Base-by-base conservation (phyloP, 805 yeast genomes). In the Pichia paraexigua region DNA sequence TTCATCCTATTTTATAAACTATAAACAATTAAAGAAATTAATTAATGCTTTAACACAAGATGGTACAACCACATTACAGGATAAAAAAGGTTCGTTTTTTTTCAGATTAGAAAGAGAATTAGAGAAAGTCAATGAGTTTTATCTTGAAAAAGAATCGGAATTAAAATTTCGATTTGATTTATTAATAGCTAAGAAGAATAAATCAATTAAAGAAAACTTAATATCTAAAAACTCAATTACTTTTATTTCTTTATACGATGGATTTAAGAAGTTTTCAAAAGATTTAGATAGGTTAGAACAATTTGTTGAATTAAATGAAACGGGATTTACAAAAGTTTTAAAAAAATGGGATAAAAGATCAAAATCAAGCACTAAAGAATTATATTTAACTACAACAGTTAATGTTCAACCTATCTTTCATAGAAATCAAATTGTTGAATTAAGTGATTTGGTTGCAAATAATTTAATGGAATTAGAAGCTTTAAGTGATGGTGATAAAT, bases 291-390 rank as follows among this genome's bases (percentile, higher is more conserved):
- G 95, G 53, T 73, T 94, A 27, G 96, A 94, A 64, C 97, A 92
- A 66, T 94, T 87, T 69, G 89, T 94, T 41, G 97, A 91, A 67
- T 75, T 94, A 53, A 94, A 94, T 65, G 97, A 91, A 62, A 88
- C 96, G 0, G 99, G 99, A 15, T 94, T 94, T 68, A 83, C 95
- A 22, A 94, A 94, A 69, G 97, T 89, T 28, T 78, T 94, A 61
- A 94, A 94, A 67, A 94, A 94, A 71, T 94, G 99, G 99, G 99
- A 94, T 69, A 94, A 94, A 68, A 75, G 97, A 55, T 89, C 97
- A 22, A 90, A 92, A 62, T 87, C 96, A 3, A 95, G 88, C 59
- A 90, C 97, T 8, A 90, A 91, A 63, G 99, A 94, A 64, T 74
- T 94, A 48, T 94, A 91, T 64, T 75, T 94, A 46, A 82, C 89